Evolutionary conservation across 1,139 yeast genomes (phyloP).

Genomic region (Magnusiomyces clavatus): DNA sequence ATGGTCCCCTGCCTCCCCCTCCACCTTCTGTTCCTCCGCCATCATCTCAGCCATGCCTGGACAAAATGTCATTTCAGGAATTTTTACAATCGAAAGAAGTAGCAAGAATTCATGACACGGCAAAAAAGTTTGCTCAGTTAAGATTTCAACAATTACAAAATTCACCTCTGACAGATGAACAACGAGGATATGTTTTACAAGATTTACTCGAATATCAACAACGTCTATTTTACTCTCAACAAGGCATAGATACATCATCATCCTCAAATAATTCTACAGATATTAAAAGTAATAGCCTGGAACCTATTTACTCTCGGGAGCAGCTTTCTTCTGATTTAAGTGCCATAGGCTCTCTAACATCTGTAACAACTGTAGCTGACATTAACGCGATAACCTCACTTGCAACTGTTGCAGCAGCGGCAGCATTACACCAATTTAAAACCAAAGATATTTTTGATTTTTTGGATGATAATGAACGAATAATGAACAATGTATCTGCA

Average conservation of each 20-base stretch:
- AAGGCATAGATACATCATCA: neutral
- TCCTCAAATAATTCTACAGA: neutral
- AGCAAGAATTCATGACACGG: conserved; percentile 13
- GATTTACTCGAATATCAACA: conserved; percentile 1
- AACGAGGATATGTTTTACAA: conserved; percentile 3
- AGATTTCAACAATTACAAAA: conserved; percentile 3
- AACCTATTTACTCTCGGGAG: neutral
- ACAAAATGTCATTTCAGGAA: conserved; percentile 11
- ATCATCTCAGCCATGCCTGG: conserved; percentile 6
- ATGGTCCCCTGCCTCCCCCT: neutral
- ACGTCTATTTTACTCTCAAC: neutral
- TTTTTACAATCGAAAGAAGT: conserved; percentile 10
- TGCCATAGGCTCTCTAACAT: neutral
- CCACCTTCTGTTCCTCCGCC: conserved; percentile 6
- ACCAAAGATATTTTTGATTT: neutral
- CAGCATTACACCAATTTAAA: conserved; percentile 3
- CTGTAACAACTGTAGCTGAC: neutral
- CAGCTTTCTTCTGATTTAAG: neutral
- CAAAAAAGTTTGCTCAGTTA: conserved; percentile 3
- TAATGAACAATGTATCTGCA: no score
- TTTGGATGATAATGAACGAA: no score
- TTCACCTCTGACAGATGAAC: conserved; percentile 3
- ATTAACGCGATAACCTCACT: conserved; percentile 4
- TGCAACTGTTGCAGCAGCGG: conserved; percentile 5
- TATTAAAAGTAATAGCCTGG: no score